A percentile compares a stretch with the other conserved stretches of the same genome.
Conservation (phyloP, 2,329 filamentous ascomycete genomes). For the Alternaria solani region DNA sequence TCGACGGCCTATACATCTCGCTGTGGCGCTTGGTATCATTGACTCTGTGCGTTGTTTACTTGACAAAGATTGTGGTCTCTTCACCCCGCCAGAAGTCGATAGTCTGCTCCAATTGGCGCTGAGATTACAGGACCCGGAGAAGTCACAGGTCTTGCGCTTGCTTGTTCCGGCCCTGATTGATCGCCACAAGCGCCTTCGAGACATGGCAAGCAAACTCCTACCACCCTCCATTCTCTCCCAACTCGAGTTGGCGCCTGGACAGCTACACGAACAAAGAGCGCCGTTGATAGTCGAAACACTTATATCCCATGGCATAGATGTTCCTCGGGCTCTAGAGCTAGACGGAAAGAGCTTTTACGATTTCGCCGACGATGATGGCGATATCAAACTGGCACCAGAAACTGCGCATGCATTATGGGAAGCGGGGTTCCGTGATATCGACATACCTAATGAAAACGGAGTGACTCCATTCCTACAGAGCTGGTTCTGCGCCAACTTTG, state of each 20-base stretch:
- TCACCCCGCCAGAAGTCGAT: background rate
- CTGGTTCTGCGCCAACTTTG: background rate
- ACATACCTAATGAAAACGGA: background rate
- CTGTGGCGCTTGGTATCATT: background rate
- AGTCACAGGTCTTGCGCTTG: no score
- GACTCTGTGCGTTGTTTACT: background rate
- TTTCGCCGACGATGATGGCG: background rate
- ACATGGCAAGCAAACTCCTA: background rate
- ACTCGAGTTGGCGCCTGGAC: background rate
- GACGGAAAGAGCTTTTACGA: background rate
- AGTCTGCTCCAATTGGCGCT: no score
- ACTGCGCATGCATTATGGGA: background rate
- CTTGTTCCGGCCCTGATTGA: no score
- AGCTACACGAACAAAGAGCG: background rate
- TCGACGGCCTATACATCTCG: background rate
- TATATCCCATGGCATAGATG: background rate
- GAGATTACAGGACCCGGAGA: no score
- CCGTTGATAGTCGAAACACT: background rate
- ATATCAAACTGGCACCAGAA: background rate
- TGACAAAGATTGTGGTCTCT: background rate
- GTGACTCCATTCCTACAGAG: background rate
- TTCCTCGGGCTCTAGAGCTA: background rate
- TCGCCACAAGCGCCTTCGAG: no score
- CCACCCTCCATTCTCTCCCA: no score
- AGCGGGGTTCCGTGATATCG: background rate